These are phyloP conservation scores for Lactarius quietus DNA, from an alignment of 768 basidiomycete species.

Conservation along the genomic window DNA sequence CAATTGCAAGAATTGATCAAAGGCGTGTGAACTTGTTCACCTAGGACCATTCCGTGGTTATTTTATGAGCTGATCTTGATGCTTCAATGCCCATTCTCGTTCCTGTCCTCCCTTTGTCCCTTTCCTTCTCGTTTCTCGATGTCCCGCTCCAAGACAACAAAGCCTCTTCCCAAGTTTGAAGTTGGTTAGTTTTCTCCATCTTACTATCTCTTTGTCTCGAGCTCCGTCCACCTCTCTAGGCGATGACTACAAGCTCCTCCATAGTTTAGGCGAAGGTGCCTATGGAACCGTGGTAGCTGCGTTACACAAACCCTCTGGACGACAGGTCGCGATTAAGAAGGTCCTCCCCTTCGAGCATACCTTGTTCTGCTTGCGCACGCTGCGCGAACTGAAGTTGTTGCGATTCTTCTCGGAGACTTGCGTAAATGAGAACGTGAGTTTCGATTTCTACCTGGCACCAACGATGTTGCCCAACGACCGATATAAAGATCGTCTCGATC, in stretches of 20 bases:
- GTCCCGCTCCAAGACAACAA: constrained; percentile 43
- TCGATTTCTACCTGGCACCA: constrained; percentile 7
- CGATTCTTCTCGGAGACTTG: constrained; percentile 80
- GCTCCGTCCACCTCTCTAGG: constrained; percentile 39
- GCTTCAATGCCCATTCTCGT: background rate
- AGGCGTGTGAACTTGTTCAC: constrained; percentile 4
- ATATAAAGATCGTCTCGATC: constrained; percentile 79
- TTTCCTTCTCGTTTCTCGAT: background rate
- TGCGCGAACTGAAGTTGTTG: constrained; percentile 88
- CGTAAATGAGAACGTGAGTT: constrained; percentile 71
- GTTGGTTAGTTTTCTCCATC: constrained; percentile 45
- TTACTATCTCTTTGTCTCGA: background rate
- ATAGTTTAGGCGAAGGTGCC: constrained; percentile 79
- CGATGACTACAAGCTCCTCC: constrained; percentile 68
- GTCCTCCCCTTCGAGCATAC: constrained; percentile 94
- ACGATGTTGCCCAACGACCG: constrained; percentile 6
- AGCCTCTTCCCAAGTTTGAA: constrained; percentile 71
- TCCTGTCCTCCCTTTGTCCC: constrained; percentile 21
- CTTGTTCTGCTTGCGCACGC: constrained; percentile 83
- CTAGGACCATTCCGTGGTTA: background rate
- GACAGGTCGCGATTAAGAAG: constrained; percentile 93
- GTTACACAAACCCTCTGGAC: constrained; percentile 73
- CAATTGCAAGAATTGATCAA: background rate
- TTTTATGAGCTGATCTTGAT: background rate
- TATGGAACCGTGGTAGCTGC: constrained; percentile 92